A percentile compares a stretch with the other conserved stretches of the same genome.
phyloP scores from a whole-genome alignment of 2,329 filamentous ascomycete genomes.

The Lecanoromycetidae sp. region DNA sequence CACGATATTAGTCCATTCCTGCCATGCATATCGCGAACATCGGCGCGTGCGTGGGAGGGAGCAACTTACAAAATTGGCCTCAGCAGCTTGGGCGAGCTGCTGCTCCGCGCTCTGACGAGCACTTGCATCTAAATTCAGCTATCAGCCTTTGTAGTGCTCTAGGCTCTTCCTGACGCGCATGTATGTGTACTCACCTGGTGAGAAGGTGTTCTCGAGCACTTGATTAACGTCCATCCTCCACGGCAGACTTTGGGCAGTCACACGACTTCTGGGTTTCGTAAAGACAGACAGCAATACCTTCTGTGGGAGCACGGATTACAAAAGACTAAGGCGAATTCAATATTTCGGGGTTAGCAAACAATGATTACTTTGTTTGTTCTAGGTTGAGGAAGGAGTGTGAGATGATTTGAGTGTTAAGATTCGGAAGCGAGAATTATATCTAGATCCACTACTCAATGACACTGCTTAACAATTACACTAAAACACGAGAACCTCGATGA shows the following conservation, averaged over 20 bases:
- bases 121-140: conserved; percentile 56
- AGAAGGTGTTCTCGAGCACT: conserved; percentile 94
- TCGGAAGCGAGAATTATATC: conserved; percentile 5
- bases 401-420: background rate
- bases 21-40: background rate
- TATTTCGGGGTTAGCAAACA: background rate
- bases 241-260: background rate
- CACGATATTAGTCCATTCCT: conserved; percentile 17
- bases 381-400: background rate
- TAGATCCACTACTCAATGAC: background rate
- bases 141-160: conserved; percentile 21
- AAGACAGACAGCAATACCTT: background rate
- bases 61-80: conserved; percentile 78
- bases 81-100: conserved; percentile 82
- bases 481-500: too few relatives aligned
- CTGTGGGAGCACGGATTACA: background rate
- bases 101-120: conserved; percentile 86
- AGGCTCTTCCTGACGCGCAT: conserved; percentile 16
- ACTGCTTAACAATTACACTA: background rate
- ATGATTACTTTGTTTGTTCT: background rate
- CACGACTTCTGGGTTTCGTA: background rate
- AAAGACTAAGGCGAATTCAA: too few relatives aligned
- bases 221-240: conserved; percentile 78
- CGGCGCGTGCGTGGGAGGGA: conserved; percentile 15
- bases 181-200: conserved; percentile 57